Base-by-base conservation (phyloP, 2,329 filamentous ascomycete genomes). In the Diplodia seriata region DNA sequence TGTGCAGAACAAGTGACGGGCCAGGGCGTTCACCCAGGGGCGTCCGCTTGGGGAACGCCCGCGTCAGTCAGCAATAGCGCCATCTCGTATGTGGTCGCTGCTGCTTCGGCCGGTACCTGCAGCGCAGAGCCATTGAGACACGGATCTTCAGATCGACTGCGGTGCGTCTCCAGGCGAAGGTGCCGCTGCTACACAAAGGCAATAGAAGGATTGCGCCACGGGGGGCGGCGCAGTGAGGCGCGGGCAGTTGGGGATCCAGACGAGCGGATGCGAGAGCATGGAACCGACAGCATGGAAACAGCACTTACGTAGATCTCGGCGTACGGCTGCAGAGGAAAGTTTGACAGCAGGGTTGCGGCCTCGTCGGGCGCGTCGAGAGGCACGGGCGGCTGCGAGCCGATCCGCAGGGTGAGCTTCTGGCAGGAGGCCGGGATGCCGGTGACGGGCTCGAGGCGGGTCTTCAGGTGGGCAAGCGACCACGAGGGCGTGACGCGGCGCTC, bases 401-500 rank as follows among this genome's bases (percentile, higher is more conserved):
- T 83, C 77, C 90, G 91, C 76, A 97, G 84, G 36, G 84, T 89
- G 70, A 99, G 85, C 70, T 84, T 87, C 79, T 98, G 95, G 69
- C 86, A 89, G 36, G 86, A 86, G 12, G 94, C 91, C 18, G 95
- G 94, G 47, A 98, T 89, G 70, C 95, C 95, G 1, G 94, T 98
- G 80, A 98, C 90, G 70, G 93, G 91, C 80, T 98, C 94, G 63
- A 99, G 89, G 79, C 95, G 96, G 65, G 85, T 81, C 82, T 94
- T 97, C 74, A 98, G 86, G 74, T 92, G 89, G 67, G 86, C 85
- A 76, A 99, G 90, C 70, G 90, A 90, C 95, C 95, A 99, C 72
- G 94, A 90, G 15, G 94, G 94, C 31, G 92, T 94, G 78, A 98
- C 89, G 72, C 95, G 92, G 70, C 94, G 91, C 82, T 99, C 95